A percentile compares a stretch with the other conserved stretches of the same genome.
phyloP scores from a whole-genome alignment of 2,329 filamentous ascomycete species.

The Alternaria viburni region DNA sequence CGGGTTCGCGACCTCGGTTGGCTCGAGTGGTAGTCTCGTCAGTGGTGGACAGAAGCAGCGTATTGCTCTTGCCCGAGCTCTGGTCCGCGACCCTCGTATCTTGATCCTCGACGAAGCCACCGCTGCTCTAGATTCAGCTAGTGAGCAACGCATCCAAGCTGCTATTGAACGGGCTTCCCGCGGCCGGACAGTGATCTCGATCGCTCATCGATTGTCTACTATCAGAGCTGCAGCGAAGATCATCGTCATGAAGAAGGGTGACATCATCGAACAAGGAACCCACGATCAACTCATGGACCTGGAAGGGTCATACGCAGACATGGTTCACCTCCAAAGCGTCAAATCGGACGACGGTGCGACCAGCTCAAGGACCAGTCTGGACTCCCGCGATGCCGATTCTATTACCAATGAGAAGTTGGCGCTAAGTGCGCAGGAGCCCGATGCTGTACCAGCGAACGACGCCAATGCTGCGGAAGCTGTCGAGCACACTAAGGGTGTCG shows the following conservation, averaged over 20 bases:
- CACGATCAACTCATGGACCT: slow-evolving; percentile 42
- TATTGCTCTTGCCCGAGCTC: slow-evolving; percentile 62
- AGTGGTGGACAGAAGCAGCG: slow-evolving; percentile 66
- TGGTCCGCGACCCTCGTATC: slow-evolving; percentile 64
- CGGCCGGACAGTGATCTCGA: slow-evolving; percentile 47
- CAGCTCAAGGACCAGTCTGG: slow-evolving; percentile 28
- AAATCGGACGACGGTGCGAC: slow-evolving; percentile 49
- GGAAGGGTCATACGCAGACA: slow-evolving; percentile 55
- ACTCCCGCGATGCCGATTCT: slow-evolving; percentile 28
- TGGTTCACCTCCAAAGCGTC: slow-evolving; percentile 56
- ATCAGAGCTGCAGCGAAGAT: slow-evolving; percentile 47
- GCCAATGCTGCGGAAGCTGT: slow-evolving; percentile 6
- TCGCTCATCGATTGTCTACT: slow-evolving; percentile 49
- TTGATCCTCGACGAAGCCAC: slow-evolving; percentile 69
- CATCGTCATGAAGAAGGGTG: slow-evolving; percentile 48
- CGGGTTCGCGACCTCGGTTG: slow-evolving; percentile 57
- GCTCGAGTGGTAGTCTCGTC: slow-evolving; percentile 61
- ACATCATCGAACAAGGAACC: slow-evolving; percentile 46
- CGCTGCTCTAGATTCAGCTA: slow-evolving; percentile 64
- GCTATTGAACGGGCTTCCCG: slow-evolving; percentile 44
- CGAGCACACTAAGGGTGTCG: slow-evolving; percentile 19
- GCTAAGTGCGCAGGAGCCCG: slow-evolving; percentile 13
- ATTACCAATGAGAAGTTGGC: slow-evolving; percentile 28
- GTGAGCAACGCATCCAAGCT: slow-evolving; percentile 61
- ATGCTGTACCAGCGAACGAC: neutral